A percentile compares a stretch with the other conserved stretches of the same genome.
phyloP scores from a whole-genome alignment of 1,284 basidiomycete genomes.

The Cystobasidiaceae sp. region DNA sequence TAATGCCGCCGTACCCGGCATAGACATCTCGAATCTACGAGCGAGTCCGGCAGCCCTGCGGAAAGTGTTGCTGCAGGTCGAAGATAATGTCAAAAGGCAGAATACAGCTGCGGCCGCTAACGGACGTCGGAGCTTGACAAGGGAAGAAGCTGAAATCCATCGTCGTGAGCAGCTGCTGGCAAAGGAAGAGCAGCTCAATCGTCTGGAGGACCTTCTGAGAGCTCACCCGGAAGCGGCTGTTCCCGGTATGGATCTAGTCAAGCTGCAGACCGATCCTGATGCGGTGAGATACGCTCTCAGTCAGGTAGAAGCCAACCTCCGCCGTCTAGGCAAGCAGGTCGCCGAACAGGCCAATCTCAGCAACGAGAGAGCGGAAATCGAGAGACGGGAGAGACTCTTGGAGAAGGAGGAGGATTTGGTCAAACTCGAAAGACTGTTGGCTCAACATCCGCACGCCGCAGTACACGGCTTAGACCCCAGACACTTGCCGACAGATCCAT shows the following conservation, averaged over 20 bases:
- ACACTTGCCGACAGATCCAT: background rate
- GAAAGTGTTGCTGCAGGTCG: no score
- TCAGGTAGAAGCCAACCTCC: constrained; percentile 17
- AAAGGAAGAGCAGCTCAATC: constrained; percentile 10
- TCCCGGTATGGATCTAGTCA: constrained; percentile 11
- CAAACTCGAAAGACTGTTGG: constrained; percentile 11
- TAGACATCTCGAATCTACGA: no score
- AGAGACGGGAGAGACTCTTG: background rate
- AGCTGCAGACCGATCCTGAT: background rate
- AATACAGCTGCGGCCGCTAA: no score
- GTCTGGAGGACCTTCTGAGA: constrained; percentile 18
- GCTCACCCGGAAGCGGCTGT: constrained; percentile 11
- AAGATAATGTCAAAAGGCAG: no score
- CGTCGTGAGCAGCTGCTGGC: background rate
- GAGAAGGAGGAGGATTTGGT: constrained; percentile 6
- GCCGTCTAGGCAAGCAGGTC: background rate
- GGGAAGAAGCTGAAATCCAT: background rate
- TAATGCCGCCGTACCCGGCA: no score
- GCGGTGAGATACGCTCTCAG: background rate
- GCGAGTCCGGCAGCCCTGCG: no score
- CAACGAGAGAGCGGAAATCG: background rate
- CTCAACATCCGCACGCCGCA: constrained; percentile 9
- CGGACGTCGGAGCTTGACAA: no score
- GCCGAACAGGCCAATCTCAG: background rate
- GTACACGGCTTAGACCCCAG: constrained; percentile 15